A percentile compares a stretch with the other conserved stretches of the same genome.
Conservation (phyloP, 176 grass and related monocot species). For the Aegilops sharonensis region DNA sequence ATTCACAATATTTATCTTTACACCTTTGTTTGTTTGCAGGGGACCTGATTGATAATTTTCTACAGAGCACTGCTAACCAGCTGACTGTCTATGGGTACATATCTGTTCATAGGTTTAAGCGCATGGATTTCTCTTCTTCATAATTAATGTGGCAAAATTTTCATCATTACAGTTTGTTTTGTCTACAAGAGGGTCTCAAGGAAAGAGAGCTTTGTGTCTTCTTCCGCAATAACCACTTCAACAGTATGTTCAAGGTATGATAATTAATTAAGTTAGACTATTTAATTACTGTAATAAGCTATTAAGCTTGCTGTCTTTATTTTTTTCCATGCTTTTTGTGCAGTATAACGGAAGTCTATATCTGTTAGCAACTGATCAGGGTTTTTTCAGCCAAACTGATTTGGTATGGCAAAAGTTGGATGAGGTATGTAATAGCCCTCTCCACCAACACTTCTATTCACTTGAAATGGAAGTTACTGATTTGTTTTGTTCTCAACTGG, state of each 20-base stretch:
- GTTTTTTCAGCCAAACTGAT: constrained; percentile 91
- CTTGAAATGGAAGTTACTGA: constrained; percentile 6
- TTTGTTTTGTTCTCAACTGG: constrained; percentile 33
- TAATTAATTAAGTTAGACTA: neutral
- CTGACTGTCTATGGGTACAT: constrained; percentile 92
- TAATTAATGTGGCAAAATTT: constrained; percentile 23
- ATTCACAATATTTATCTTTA: constrained; percentile 21
- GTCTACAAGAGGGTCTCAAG: constrained; percentile 93
- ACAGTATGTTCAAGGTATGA: constrained; percentile 96
- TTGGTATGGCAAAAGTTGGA: constrained; percentile 98
- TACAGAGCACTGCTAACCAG: constrained; percentile 81
- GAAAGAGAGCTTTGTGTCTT: constrained; percentile 96
- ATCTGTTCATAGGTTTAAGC: neutral
- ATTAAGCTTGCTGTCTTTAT: neutral
- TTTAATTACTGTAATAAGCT: neutral
- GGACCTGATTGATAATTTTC: constrained; percentile 84
- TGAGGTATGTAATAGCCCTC: constrained; percentile 57
- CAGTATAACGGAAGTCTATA: constrained; percentile 85
- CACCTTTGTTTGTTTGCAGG: constrained; percentile 61
- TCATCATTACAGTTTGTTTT: constrained; percentile 70
- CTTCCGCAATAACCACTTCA: constrained; percentile 99
- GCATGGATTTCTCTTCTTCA: neutral
- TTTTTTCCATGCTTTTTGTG: constrained; percentile 15
- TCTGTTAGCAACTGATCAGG: constrained; percentile 97
- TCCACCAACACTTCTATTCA: neutral